phyloP scores from a whole-genome alignment of 768 basidiomycete genomes.

The Tylopilus vinaceipallidus region DNA sequence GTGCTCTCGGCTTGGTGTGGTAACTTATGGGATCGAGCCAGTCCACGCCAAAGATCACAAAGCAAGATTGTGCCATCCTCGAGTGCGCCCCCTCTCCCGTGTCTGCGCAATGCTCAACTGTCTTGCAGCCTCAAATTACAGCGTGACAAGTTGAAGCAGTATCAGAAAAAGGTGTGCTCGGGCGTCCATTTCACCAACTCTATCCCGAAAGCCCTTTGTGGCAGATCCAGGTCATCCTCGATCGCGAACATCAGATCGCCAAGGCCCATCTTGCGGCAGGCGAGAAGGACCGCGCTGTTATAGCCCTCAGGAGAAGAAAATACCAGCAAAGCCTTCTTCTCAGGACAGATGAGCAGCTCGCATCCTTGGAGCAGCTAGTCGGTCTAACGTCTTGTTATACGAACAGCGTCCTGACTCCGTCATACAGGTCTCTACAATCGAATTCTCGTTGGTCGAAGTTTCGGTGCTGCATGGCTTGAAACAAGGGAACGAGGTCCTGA shows the following conservation, averaged over 20 bases:
- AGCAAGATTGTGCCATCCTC: conserved; percentile 91
- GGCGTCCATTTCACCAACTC: not conserved
- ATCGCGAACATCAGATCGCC: conserved; percentile 88
- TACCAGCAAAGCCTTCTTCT: conserved; percentile 86
- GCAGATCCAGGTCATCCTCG: conserved; percentile 84
- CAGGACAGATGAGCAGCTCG: conserved; percentile 89
- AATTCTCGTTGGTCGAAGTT: conserved; percentile 92
- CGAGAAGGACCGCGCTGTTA: conserved; percentile 82
- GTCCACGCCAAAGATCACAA: conserved; percentile 84
- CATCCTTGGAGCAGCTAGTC: conserved; percentile 86
- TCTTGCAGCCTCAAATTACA: conserved; percentile 84
- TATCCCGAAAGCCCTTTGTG: not conserved
- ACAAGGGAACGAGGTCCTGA: conserved; percentile 91
- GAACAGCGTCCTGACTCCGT: not conserved
- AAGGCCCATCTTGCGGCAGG: conserved; percentile 76
- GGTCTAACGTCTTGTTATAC: conserved; percentile 24
- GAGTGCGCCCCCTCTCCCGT: conserved; percentile 60
- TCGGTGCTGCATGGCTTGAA: conserved; percentile 90
- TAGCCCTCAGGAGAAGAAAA: conserved; percentile 86
- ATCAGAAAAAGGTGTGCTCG: conserved; percentile 80
- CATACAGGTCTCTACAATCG: conserved; percentile 86
- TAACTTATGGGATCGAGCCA: conserved; percentile 65
- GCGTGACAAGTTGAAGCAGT: conserved; percentile 92
- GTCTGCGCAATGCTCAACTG: conserved; percentile 18
- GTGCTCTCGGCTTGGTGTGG: not conserved